Evolutionary conservation across 768 basidiomycete genomes (phyloP).

Genomic region (Psilocybe tampanensis): DNA sequence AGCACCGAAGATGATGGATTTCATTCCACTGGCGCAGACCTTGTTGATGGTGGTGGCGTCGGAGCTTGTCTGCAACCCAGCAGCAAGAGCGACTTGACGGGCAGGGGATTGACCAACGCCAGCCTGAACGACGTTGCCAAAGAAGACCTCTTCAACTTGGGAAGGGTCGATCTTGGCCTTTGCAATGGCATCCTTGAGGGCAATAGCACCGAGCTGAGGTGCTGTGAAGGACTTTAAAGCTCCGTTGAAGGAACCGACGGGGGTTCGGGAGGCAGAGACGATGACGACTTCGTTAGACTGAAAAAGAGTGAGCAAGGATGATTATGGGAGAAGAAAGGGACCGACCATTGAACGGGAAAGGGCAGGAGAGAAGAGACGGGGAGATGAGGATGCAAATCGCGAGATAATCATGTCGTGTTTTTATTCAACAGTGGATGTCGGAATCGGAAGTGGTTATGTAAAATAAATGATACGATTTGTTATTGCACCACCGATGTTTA

Average conservation of each 20-base stretch:
- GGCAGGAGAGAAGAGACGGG: slow-evolving; percentile 39
- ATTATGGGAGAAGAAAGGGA: slow-evolving; percentile 10
- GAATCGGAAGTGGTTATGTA: slow-evolving; percentile 2
- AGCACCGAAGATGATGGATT: slow-evolving; percentile 91
- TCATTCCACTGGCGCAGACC: slow-evolving; percentile 98
- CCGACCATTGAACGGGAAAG: slow-evolving; percentile 56
- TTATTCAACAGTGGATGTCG: slow-evolving; percentile 16
- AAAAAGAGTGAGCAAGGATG: background rate
- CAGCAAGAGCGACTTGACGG: slow-evolving; percentile 89
- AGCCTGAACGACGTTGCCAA: slow-evolving; percentile 97
- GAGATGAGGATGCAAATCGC: slow-evolving; percentile 39
- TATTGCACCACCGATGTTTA: slow-evolving; percentile 19
- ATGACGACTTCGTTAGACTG: slow-evolving; percentile 85
- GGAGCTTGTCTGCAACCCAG: slow-evolving; percentile 82
- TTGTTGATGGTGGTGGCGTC: slow-evolving; percentile 99
- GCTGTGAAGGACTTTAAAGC: slow-evolving; percentile 86
- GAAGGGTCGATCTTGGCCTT: slow-evolving; percentile 80
- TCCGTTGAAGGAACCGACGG: slow-evolving; percentile 92
- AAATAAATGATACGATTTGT: slow-evolving; percentile 42
- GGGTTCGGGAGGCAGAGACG: slow-evolving; percentile 91
- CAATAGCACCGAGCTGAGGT: slow-evolving; percentile 85
- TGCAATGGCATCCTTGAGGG: slow-evolving; percentile 88
- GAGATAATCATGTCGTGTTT: slow-evolving; percentile 46
- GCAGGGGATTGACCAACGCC: slow-evolving; percentile 99
- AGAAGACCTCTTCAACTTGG: slow-evolving; percentile 92